Evolutionary conservation across 768 basidiomycete genomes (phyloP), one percentile per base, ranked within the genome.

Genomic region (Lentinula lateritia): DNA sequence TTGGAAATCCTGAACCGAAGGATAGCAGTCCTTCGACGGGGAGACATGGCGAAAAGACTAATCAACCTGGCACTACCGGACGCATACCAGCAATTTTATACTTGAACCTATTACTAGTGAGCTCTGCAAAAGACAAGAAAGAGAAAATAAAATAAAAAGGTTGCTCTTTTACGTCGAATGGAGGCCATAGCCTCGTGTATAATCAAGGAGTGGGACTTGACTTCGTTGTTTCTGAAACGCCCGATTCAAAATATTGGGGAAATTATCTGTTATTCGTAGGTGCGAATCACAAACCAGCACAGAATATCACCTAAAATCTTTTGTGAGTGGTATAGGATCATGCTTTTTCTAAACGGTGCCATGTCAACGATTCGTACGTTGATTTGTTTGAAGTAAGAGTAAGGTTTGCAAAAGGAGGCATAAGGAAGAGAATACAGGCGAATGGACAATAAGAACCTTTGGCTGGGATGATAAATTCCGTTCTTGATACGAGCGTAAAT

Each of bases 291-390:
- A 56, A 13, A 38, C 6, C 15, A 55, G 39, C 80, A 80, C 80
- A 71, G 75, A 68, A 68, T 66, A 70, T 64, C 46, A 48, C 46
- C 46, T 66, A 68, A 67, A 67, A 71, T 76, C 77, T 83, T 83
- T 82, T 83, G 81, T 81, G 74, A 76, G 66, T 67, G 64, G 67
- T 68, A 62, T 69, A 67, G 69, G 68, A 68, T 71, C 70, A 72
- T 73, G 70, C 67, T 72, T 66, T 74, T 72, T 73, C 74, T 72
- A 75, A 73, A 71, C 70, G 72, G 76, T 80, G 78, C 72, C 82
- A 83, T 83, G 82, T 82, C 82, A 83, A 83, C 82, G 72, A 66
- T 67, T 76, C 76, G 69, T 70, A 70, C 71, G 74, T 74, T 63
- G 67, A 71, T 67, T 56, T 43, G 41, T 16, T 67, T 71, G 67